phyloP scores from a whole-genome alignment of 768 basidiomycete genomes.

The Russula emetica region DNA sequence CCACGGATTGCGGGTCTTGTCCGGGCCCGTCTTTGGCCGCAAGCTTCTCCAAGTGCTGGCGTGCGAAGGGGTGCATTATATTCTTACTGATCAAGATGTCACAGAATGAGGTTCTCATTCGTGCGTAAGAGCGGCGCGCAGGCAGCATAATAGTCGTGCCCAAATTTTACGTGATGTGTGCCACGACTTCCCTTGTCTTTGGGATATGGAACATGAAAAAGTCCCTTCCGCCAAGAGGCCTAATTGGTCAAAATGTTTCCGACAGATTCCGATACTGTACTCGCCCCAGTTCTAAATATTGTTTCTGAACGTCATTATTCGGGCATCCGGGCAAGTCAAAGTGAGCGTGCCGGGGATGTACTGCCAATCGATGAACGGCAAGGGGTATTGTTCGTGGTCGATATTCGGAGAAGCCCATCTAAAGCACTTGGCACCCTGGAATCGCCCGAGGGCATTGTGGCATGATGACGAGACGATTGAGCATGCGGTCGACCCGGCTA shows the following conservation, averaged over 20 bases:
- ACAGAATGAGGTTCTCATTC: background rate
- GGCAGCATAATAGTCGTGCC: background rate
- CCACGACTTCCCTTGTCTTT: background rate
- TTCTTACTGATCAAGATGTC: slow-evolving; percentile 2
- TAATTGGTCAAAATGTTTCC: background rate
- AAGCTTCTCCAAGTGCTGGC: background rate
- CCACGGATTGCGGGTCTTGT: background rate
- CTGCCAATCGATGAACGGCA: background rate
- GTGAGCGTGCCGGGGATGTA: background rate
- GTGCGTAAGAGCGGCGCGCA: background rate
- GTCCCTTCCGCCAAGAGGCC: too few relatives aligned
- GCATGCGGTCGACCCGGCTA: background rate
- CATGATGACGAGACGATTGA: too few relatives aligned
- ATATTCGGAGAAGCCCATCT: background rate
- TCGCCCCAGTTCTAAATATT: background rate
- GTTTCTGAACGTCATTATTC: background rate
- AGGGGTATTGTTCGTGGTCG: background rate
- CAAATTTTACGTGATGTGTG: background rate
- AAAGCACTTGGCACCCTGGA: background rate
- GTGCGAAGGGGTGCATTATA: background rate
- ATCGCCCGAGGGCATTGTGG: background rate
- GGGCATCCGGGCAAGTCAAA: background rate
- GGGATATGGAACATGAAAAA: too few relatives aligned
- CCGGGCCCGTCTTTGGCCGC: background rate
- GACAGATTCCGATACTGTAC: too few relatives aligned